Conservation (phyloP, 176 grass and related monocot species). For the Alopecurus myosuroides region DNA sequence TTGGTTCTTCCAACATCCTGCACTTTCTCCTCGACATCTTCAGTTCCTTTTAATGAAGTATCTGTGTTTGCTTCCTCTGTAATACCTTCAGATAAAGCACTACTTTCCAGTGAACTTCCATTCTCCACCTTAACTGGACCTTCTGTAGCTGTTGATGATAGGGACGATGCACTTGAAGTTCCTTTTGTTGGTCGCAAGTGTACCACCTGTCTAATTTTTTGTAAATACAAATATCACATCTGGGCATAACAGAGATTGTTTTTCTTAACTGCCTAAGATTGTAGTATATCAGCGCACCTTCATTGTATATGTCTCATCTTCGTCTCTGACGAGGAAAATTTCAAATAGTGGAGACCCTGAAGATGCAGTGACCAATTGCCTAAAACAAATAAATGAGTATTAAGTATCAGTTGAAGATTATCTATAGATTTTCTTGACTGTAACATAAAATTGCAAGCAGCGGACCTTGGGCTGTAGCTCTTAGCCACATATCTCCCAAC, state of each 20-base stretch:
- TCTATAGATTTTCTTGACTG: background rate
- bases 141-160: conserved; percentile 28
- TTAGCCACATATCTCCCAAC: conserved; percentile 84
- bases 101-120: conserved; percentile 31
- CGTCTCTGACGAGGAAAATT: conserved; percentile 76
- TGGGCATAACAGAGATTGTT: conserved; percentile 7
- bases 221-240: conserved; percentile 43
- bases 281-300: conserved; percentile 52
- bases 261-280: conserved; percentile 12
- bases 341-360: conserved; percentile 83
- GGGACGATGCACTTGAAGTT: conserved; percentile 37
- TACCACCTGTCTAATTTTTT: conserved; percentile 77
- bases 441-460: background rate
- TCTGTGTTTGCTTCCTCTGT: conserved; percentile 30
- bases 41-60: conserved; percentile 27
- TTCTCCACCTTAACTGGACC: conserved; percentile 27
- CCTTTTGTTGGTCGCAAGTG: conserved; percentile 62
- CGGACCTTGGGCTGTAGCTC: conserved; percentile 88
- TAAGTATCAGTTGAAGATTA: conserved; percentile 12
- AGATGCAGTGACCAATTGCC: conserved; percentile 82
- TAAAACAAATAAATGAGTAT: conserved; percentile 8
- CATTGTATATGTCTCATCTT: conserved; percentile 58
- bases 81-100: conserved; percentile 20
- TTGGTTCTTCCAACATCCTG: conserved; percentile 30
- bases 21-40: conserved; percentile 38